These are phyloP conservation scores for Zygnema circumcarinatum DNA, from an alignment of 139 green algal species.

Conservation along the genomic window DNA sequence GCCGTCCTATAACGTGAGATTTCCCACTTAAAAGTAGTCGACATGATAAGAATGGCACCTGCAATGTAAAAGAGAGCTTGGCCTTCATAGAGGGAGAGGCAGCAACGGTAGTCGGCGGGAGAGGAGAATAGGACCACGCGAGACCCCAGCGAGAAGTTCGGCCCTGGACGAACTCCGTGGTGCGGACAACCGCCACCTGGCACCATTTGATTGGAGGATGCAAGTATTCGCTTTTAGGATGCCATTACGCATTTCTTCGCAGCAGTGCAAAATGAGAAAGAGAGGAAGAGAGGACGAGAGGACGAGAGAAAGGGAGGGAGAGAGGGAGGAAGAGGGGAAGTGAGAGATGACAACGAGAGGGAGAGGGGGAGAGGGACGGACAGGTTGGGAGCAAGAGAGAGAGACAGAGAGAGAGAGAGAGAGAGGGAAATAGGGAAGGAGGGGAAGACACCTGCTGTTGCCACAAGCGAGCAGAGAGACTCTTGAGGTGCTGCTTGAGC, in stretches of 20 bases:
- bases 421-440: background rate
- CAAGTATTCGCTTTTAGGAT: background rate
- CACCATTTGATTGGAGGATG: constrained; percentile 13
- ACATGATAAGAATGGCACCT: constrained; percentile 13
- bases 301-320: no score
- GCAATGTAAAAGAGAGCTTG: constrained; percentile 42
- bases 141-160: constrained; percentile 85
- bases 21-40: background rate
- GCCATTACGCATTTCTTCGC: background rate
- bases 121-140: constrained; percentile 80
- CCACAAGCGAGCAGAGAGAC: background rate
- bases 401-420: constrained; percentile 7
- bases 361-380: no score
- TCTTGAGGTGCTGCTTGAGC: constrained; percentile 67
- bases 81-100: background rate
- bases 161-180: constrained; percentile 86
- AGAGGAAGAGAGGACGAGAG: no score
- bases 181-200: constrained; percentile 70
- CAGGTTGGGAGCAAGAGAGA: background rate
- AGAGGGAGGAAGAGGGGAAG: no score
- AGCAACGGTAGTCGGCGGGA: background rate
- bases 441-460: background rate
- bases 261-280: background rate
- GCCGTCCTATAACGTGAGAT: background rate
- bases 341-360: no score